Percentiles rank a stretch among this genome's conserved stretches.
Conservation (phyloP, 495 filamentous ascomycete genomes). For the Aspergillus hancockii region DNA sequence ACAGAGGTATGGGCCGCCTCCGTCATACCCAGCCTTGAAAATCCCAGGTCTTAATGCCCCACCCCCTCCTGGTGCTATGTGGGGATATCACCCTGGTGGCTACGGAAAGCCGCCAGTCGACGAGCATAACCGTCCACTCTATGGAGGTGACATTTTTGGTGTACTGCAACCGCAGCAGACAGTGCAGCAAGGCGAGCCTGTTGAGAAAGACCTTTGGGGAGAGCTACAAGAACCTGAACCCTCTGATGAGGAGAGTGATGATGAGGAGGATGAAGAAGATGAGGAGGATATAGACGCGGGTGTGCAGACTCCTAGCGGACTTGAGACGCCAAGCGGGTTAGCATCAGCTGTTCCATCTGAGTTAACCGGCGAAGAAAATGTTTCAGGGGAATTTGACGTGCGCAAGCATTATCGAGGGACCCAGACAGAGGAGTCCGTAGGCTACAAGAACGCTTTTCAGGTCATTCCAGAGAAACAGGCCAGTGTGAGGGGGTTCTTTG, state of each 20-base stretch:
- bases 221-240: slow-evolving; percentile 85
- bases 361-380: slow-evolving; percentile 67
- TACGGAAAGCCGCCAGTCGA: slow-evolving; percentile 96
- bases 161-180: slow-evolving; percentile 66
- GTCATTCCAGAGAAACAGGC: slow-evolving; percentile 87
- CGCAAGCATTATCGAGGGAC: slow-evolving; percentile 83
- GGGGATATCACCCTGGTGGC: slow-evolving; percentile 94
- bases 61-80: slow-evolving; percentile 85
- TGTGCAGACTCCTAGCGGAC: slow-evolving; percentile 70
- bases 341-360: slow-evolving; percentile 78
- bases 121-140: slow-evolving; percentile 85
- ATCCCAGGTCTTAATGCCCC: slow-evolving; percentile 96
- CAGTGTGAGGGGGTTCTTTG: slow-evolving; percentile 89
- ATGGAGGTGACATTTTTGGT: slow-evolving; percentile 93
- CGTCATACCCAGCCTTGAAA: slow-evolving; percentile 88
- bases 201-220: slow-evolving; percentile 90
- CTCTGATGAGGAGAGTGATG: slow-evolving; percentile 81
- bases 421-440: slow-evolving; percentile 79
- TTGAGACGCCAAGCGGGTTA: slow-evolving; percentile 81
- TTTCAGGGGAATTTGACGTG: slow-evolving; percentile 86
- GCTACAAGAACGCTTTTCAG: slow-evolving; percentile 78
- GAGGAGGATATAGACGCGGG: slow-evolving; percentile 66
- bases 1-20: slow-evolving; percentile 89
- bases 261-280: slow-evolving; percentile 67
- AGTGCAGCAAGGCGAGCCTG: slow-evolving; percentile 68